Base-by-base conservation (phyloP, 805 yeast species). In the Wickerhamiella brachini region DNA sequence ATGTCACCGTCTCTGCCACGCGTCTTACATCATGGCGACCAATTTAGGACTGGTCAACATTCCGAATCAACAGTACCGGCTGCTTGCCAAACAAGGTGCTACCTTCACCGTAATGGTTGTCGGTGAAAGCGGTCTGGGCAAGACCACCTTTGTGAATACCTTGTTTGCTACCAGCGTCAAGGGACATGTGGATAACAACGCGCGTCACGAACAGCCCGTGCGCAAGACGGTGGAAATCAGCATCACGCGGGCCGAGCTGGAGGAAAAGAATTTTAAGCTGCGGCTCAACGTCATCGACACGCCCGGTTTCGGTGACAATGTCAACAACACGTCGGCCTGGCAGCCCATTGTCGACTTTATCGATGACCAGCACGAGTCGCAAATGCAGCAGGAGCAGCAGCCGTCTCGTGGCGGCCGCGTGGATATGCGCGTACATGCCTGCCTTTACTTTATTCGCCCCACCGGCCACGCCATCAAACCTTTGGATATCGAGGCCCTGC, bases 261-360 rank as follows among this genome's bases (percentile, higher is more conserved):
- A 70, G 52, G 94, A 85, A 62, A 71, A 78, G 45, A 72, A 69
- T 9, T 81, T 81, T 60, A 71, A 71, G 53, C 67, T 86, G 54
- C 75, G 76, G 34, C 71, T 87, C 51, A 80, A 75, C 37, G 71
- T 80, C 9, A 73, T 85, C 58, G 90, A 85, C 61, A 80, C 88
- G 22, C 86, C 84, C 5, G 89, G 87, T 0, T 85, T 87, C 65
- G 97, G 96, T 54, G 94, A 86, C 65, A 84, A 83, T 65, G 83
- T 87, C 57, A 83, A 88, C 71, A 89, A 88, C 69, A 76, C 75
- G 61, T 82, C 83, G 64, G 75, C 93, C 45, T 87, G 95, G 94
- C 82, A 81, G 53, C 87, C 95, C 39, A 77, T 87, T 59, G 73
- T 84, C 54, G 95, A 86, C 66, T 89, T 86, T 59, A 76, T 90